Conservation (phyloP, 306 rosid species). For the Dalbergia cochinchinensis region DNA sequence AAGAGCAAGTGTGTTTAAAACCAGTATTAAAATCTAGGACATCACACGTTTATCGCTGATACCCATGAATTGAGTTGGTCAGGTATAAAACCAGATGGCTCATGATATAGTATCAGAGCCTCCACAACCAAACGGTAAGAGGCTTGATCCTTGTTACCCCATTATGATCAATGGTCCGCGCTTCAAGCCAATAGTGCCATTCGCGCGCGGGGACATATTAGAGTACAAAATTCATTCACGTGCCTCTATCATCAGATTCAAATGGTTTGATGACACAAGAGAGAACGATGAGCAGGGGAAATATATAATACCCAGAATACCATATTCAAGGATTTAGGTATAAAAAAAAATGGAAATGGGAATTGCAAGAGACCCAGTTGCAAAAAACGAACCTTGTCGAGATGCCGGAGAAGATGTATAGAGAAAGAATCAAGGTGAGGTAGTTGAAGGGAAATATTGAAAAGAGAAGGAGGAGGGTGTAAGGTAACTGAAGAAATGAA, state of each 20-base stretch:
- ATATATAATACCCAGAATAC: background rate
- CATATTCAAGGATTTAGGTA: background rate
- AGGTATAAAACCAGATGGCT: too few species aligned
- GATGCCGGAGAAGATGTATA: background rate
- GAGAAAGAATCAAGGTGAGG: background rate
- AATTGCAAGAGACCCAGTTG: slow-evolving; percentile 17
- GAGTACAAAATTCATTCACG: too few species aligned
- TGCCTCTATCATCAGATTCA: too few species aligned
- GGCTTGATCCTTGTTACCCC: too few species aligned
- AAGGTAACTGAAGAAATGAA: slow-evolving; percentile 17
- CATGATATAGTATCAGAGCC: too few species aligned
- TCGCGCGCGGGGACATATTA: too few species aligned
- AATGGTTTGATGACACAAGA: too few species aligned
- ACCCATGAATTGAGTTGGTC: too few species aligned
- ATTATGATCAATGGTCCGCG: too few species aligned
- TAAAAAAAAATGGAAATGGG: background rate
- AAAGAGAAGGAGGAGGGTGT: slow-evolving; percentile 32
- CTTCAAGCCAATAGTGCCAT: too few species aligned
- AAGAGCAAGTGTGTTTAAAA: background rate
- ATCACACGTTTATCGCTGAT: slow-evolving; percentile 7
- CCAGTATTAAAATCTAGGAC: background rate
- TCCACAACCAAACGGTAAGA: too few species aligned
- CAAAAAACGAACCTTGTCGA: slow-evolving; percentile 35
- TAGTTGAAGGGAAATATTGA: background rate
- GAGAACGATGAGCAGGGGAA: slow-evolving; percentile 14